These are phyloP conservation scores for Nigrograna mackinnonii DNA, from an alignment of 2,329 filamentous ascomycete species.

Conservation along the genomic window DNA sequence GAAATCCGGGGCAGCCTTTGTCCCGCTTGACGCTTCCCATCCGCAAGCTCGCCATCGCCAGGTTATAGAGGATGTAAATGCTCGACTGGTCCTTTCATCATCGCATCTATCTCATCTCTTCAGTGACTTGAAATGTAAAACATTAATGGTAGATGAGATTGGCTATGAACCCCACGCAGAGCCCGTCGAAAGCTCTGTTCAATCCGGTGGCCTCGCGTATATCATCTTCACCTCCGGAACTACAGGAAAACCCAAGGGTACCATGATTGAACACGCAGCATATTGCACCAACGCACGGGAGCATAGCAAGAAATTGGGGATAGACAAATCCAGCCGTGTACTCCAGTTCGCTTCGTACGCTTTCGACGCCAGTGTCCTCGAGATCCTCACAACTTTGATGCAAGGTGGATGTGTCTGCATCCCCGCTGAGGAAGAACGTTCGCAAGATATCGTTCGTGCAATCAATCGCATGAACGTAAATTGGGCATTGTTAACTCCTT, in stretches of 20 bases:
- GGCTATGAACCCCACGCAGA: too few relatives aligned
- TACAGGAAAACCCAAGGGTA: conserved; percentile 53
- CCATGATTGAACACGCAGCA: conserved; percentile 43
- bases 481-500: conserved; percentile 59
- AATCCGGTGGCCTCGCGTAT: too few relatives aligned
- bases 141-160: too few relatives aligned
- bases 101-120: too few relatives aligned
- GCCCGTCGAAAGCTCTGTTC: too few relatives aligned
- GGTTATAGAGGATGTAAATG: conserved; percentile 7
- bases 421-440: conserved; percentile 55
- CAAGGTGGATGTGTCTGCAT: conserved; percentile 64
- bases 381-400: conserved; percentile 59
- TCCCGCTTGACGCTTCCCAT: conserved; percentile 13
- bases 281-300: conserved; percentile 8
- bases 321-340: conserved; percentile 3
- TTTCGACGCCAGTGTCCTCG: conserved; percentile 58
- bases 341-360: conserved; percentile 60
- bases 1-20: conserved; percentile 48
- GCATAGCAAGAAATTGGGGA: conserved; percentile 6
- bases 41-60: conserved; percentile 5
- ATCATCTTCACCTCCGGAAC: conserved; percentile 57
- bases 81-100: neutral
- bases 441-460: conserved; percentile 53
- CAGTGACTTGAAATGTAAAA: too few relatives aligned
- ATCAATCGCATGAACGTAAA: conserved; percentile 58